Conservation (phyloP, 2,329 filamentous ascomycete genomes). For the Cladosporium sp. region DNA sequence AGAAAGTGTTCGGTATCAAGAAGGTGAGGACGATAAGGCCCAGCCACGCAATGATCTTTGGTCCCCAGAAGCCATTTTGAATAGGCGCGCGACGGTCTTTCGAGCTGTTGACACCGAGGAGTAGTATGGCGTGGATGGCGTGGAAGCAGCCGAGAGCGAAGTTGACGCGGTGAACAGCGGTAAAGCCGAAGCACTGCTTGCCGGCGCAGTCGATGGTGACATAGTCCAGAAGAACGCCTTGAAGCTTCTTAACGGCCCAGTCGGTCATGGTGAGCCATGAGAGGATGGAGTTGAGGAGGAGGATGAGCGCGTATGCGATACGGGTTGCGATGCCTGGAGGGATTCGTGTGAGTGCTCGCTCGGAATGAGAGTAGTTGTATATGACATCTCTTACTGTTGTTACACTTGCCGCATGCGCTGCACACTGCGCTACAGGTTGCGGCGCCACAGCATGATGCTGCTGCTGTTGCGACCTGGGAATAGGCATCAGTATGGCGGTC, state of each 20-base stretch:
- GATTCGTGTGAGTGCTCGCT: conserved; percentile 1
- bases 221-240: conserved; percentile 90
- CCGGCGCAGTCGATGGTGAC: conserved; percentile 87
- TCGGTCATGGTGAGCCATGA: conserved; percentile 99
- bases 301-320: conserved; percentile 80
- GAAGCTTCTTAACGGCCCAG: conserved; percentile 95
- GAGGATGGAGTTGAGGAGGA: conserved; percentile 93
- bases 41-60: conserved; percentile 89
- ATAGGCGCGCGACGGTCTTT: conserved; percentile 84
- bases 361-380: background rate
- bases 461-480: conserved; percentile 70
- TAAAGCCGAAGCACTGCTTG: conserved; percentile 90
- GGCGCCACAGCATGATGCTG: conserved; percentile 90
- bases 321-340: conserved; percentile 76
- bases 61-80: conserved; percentile 99
- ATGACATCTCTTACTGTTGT: conserved; percentile 61
- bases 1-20: conserved; percentile 92
- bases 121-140: conserved; percentile 76
- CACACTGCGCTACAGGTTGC: conserved; percentile 96
- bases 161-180: conserved; percentile 96
- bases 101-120: conserved; percentile 83
- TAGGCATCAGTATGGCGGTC: conserved; percentile 22
- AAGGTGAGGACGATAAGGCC: conserved; percentile 87
- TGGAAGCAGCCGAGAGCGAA: conserved; percentile 96
- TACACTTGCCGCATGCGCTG: conserved; percentile 93